phyloP scores from a whole-genome alignment of 345 rosid genomes.

The Bruguiera parviflora region DNA sequence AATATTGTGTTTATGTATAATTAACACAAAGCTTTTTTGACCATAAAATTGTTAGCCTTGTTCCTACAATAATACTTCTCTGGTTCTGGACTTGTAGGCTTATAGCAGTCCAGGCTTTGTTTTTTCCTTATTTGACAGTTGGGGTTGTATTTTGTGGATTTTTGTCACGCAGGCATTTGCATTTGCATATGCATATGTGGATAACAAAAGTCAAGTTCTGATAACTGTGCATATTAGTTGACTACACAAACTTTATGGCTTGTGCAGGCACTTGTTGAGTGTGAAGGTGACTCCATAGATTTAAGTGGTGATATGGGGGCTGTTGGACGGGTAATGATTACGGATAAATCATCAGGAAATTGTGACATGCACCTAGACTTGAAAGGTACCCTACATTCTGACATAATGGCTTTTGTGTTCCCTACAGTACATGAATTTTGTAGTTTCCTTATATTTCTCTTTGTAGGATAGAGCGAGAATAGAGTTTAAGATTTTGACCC shows the following conservation, averaged over 20 bases:
- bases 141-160: too few species aligned
- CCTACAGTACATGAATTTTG: not conserved
- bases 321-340: conserved; percentile 78
- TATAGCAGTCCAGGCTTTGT: too few species aligned
- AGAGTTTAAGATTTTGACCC: not conserved
- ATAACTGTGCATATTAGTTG: not conserved
- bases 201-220: too few species aligned
- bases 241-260: conserved; percentile 17
- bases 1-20: too few species aligned
- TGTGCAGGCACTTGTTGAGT: conserved; percentile 86
- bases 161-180: too few species aligned
- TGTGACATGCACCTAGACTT: conserved; percentile 72
- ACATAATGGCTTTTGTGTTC: not conserved
- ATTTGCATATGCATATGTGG: too few species aligned
- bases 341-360: conserved; percentile 47
- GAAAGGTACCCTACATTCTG: conserved; percentile 53
- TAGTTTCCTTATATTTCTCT: not conserved
- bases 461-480: conserved; percentile 9
- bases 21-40: too few species aligned
- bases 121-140: too few species aligned
- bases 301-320: conserved; percentile 97
- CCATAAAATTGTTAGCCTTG: too few species aligned
- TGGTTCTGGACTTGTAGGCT: too few species aligned
- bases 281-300: conserved; percentile 95
- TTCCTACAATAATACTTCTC: too few species aligned